Percentiles rank a stretch among this genome's conserved stretches.
These are phyloP conservation scores for Handroanthus guayacan DNA, from an alignment of 257 asterid species.

Conservation along the genomic window DNA sequence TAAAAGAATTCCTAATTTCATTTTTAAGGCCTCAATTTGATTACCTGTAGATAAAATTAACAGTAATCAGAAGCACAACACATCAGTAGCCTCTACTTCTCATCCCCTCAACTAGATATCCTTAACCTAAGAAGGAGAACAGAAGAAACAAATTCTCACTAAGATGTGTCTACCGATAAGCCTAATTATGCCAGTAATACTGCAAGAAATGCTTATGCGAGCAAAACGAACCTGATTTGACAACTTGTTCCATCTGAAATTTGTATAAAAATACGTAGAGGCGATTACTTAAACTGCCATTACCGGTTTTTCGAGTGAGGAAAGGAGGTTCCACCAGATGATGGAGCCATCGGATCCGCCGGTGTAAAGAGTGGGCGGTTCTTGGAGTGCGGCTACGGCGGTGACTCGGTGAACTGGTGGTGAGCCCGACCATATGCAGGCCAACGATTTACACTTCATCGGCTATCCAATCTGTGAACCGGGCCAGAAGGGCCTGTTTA, in stretches of 20 bases:
- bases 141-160: slow-evolving; percentile 15
- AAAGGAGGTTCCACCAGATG: slow-evolving; percentile 88
- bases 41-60: slow-evolving; percentile 14
- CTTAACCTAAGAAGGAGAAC: background rate
- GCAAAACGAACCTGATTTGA: slow-evolving; percentile 12
- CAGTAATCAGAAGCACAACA: slow-evolving; percentile 1
- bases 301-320: slow-evolving; percentile 51
- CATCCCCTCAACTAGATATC: slow-evolving; percentile 26
- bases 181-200: slow-evolving; percentile 4
- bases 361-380: slow-evolving; percentile 89
- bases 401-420: slow-evolving; percentile 89
- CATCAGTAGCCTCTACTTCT: background rate
- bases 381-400: slow-evolving; percentile 71
- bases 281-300: slow-evolving; percentile 21
- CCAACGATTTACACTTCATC: slow-evolving; percentile 95
- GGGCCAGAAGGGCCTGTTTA: slow-evolving; percentile 41
- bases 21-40: slow-evolving; percentile 9
- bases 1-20: background rate
- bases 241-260: slow-evolving; percentile 6
- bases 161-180: background rate
- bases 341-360: slow-evolving; percentile 99
- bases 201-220: slow-evolving; percentile 13
- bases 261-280: background rate
- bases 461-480: slow-evolving; percentile 40
- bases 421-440: slow-evolving; percentile 93